These are phyloP conservation scores for Akanthomyces lecanii DNA, from an alignment of 2,329 filamentous ascomycete species.

Conservation along the genomic window DNA sequence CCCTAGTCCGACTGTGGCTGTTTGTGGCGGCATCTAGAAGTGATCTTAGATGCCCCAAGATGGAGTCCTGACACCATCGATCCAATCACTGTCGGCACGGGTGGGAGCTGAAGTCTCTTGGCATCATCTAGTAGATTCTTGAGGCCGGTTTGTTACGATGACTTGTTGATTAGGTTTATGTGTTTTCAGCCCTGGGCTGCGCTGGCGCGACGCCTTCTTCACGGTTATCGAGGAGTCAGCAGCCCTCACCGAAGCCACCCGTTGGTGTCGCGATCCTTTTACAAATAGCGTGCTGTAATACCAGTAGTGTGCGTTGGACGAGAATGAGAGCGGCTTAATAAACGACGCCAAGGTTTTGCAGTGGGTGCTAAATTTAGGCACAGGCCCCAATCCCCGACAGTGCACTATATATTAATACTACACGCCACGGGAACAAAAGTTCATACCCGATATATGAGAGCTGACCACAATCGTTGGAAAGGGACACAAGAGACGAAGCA, in stretches of 20 bases:
- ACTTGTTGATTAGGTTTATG: background rate
- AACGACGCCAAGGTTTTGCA: background rate
- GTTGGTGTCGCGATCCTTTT: background rate
- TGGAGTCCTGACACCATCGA: background rate
- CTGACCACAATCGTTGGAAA: background rate
- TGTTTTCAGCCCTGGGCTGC: constrained; percentile 7
- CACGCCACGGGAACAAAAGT: constrained; percentile 13
- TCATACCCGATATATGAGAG: background rate
- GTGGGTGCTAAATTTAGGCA: constrained; percentile 9
- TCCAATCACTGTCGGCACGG: background rate
- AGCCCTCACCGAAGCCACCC: constrained; percentile 3
- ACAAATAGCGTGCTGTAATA: constrained; percentile 1
- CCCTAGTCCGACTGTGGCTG: background rate
- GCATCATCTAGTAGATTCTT: background rate
- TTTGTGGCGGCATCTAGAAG: constrained; percentile 2
- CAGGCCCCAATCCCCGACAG: background rate
- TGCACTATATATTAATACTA: background rate
- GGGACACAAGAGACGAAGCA: background rate
- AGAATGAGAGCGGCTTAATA: background rate
- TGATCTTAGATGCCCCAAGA: constrained; percentile 8
- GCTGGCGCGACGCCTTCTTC: background rate
- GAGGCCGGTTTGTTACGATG: background rate
- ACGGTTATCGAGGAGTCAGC: background rate
- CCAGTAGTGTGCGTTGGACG: background rate
- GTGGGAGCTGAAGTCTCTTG: background rate